These are phyloP conservation scores for Coemansia interrupta DNA, from an alignment of 192 early-diverging fungal species.

Conservation along the genomic window DNA sequence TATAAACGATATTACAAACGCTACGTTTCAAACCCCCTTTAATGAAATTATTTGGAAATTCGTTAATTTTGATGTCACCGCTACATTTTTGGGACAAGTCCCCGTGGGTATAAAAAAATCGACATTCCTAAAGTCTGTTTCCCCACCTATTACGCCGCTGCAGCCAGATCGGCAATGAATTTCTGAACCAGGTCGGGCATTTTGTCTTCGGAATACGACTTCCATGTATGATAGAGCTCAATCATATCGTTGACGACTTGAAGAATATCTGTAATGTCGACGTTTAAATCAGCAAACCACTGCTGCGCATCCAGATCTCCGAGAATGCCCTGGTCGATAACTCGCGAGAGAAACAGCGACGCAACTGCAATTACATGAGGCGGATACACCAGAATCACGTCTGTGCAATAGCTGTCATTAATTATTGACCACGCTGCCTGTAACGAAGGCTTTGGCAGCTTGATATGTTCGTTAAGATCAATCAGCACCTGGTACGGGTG, in stretches of 20 bases:
- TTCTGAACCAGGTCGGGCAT: slow-evolving; percentile 42
- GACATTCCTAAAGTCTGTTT: no score
- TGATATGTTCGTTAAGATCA: slow-evolving; percentile 39
- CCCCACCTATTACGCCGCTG: slow-evolving; percentile 8
- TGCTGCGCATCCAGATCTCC: slow-evolving; percentile 59
- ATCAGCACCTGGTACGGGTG: slow-evolving; percentile 83
- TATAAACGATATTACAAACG: not conserved
- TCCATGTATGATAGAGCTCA: slow-evolving; percentile 67
- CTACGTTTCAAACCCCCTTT: not conserved
- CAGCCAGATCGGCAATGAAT: slow-evolving; percentile 43
- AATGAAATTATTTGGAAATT: not conserved
- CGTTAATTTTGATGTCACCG: no score
- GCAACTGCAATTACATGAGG: slow-evolving; percentile 86
- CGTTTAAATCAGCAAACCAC: slow-evolving; percentile 81
- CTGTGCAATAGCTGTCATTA: slow-evolving; percentile 81
- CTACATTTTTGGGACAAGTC: not conserved
- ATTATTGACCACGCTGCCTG: slow-evolving; percentile 65
- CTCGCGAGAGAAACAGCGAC: slow-evolving; percentile 63
- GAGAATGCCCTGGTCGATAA: slow-evolving; percentile 40
- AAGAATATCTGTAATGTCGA: slow-evolving; percentile 71
- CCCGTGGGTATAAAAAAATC: no score
- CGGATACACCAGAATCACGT: slow-evolving; percentile 78
- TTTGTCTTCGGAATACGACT: slow-evolving; percentile 59
- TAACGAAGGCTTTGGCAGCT: slow-evolving; percentile 36
- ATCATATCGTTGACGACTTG: slow-evolving; percentile 76